Evolutionary conservation across 2,329 filamentous ascomycete genomes (phyloP).

Genomic region (Ploettnerulaceae sp.): DNA sequence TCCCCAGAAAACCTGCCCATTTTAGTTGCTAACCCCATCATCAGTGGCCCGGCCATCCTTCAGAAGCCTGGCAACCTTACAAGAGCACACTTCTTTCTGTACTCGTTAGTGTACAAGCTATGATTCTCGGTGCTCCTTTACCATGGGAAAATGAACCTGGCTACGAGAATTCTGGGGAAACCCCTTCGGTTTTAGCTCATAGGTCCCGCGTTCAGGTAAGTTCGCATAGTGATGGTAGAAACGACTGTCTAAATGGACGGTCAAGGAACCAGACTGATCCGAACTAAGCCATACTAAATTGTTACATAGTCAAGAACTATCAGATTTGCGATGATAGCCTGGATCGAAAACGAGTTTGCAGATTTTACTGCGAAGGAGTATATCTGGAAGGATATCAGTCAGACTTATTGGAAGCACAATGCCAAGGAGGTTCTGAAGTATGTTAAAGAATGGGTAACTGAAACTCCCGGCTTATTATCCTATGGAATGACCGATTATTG

Average conservation of each 20-base stretch:
- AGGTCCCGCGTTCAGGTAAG: slow-evolving; percentile 17
- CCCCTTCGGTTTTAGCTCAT: slow-evolving; percentile 9
- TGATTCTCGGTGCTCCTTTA: slow-evolving; percentile 24
- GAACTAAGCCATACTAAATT: no score
- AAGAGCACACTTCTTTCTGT: slow-evolving; percentile 26
- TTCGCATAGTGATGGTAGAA: no score
- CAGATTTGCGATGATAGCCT: slow-evolving; percentile 23
- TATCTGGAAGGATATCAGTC: slow-evolving; percentile 22
- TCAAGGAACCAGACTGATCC: no score
- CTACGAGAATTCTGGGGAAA: slow-evolving; percentile 7
- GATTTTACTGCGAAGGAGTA: slow-evolving; percentile 10
- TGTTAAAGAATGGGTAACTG: slow-evolving; percentile 16
- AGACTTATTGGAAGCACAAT: slow-evolving; percentile 19
- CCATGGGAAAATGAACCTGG: slow-evolving; percentile 26
- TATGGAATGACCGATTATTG: slow-evolving; percentile 9
- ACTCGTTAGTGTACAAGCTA: slow-evolving; percentile 24
- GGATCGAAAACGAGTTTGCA: slow-evolving; percentile 17
- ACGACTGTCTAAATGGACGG: no score
- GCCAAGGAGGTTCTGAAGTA: slow-evolving; percentile 11
- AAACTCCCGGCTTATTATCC: slow-evolving; percentile 13
- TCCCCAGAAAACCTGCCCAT: neutral
- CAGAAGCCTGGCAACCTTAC: slow-evolving; percentile 19
- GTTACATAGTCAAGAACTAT: slow-evolving; percentile 22
- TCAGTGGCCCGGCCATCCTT: neutral
- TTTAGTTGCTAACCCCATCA: neutral